phyloP scores from a whole-genome alignment of 2,329 filamentous ascomycete species.

The Talaromyces atroroseus region DNA sequence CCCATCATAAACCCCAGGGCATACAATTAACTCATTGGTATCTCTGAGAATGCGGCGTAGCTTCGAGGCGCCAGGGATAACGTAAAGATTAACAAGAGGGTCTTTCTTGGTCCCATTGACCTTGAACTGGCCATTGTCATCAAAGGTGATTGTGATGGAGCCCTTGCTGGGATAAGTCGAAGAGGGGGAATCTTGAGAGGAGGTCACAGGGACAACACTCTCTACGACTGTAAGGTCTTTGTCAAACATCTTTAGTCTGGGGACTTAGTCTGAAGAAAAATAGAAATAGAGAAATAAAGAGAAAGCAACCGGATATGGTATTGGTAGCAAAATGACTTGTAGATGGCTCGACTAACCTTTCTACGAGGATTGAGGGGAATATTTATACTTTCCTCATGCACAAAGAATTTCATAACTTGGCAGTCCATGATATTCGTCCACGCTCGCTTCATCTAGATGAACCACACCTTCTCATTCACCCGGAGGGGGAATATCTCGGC shows the following conservation, averaged over 20 bases:
- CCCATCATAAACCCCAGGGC: slow-evolving; percentile 49
- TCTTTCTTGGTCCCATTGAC: background rate
- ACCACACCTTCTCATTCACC: background rate
- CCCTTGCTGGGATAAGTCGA: background rate
- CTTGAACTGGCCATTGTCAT: background rate
- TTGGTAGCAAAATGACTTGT: background rate
- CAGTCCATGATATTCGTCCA: background rate
- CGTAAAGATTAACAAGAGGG: background rate
- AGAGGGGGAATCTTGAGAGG: background rate
- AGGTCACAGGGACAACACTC: background rate
- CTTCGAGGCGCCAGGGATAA: slow-evolving; percentile 7
- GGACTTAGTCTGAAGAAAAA: background rate
- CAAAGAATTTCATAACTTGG: background rate
- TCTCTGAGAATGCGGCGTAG: slow-evolving; percentile 10
- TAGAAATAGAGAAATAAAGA: background rate
- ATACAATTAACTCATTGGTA: slow-evolving; percentile 33
- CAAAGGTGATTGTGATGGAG: background rate
- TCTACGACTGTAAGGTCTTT: background rate
- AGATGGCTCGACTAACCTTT: background rate
- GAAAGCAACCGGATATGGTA: background rate
- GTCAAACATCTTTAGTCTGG: background rate
- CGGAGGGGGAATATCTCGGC: background rate
- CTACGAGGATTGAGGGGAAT: background rate
- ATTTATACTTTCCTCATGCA: background rate
- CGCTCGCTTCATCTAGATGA: background rate